Base-by-base conservation (phyloP, 805 yeast species). In the Nadsonia fulvescens region DNA sequence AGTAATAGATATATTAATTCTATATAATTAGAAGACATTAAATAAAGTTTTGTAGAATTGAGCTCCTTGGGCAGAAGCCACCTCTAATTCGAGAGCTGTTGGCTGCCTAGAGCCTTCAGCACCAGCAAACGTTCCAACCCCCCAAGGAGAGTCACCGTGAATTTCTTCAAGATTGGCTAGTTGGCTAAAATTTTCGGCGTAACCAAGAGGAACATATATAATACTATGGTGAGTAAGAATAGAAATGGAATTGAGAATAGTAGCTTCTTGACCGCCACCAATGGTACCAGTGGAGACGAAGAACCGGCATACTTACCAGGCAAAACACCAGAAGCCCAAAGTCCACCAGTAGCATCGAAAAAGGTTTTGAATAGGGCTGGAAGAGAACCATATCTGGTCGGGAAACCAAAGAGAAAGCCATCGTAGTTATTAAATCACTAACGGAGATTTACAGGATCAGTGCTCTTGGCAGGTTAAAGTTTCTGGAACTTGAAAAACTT, bases 91-190 rank as follows among this genome's bases (percentile, higher is more conserved):
- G 32, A 73, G 53, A 15, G 54, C 61, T 23, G 70, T 41, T 15
- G 82, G 75, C 40, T 58, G 54, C 56, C 91, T 67, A 6, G 75
- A 63, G 28, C 92, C 92, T 43, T 74, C 89, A 28, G 61, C 59
- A 25, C 70, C 78, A 15, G 92, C 83, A 42, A 63, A 56, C 18
- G 77, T 55, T 38, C 92, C 92, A 18, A 92, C 73, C 49, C 93
- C 93, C 82, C 83, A 81, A 21, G 92, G 66, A 12, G 83, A 66
- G 29, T 77, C 78, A 36, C 93, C 93, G 46, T 75, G 91, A 28
- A 68, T 60, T 54, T 76, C 82, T 3, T 61, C 65, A 20, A 71
- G 41, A 48, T 58, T 59, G 20, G 76, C 53, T 35, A 73, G 43
- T 37, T 59, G 61, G 6, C 63, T 59, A 49, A 68, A 71, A 3